phyloP scores from a whole-genome alignment of 345 rosid species.

The Ceriops decandra region DNA sequence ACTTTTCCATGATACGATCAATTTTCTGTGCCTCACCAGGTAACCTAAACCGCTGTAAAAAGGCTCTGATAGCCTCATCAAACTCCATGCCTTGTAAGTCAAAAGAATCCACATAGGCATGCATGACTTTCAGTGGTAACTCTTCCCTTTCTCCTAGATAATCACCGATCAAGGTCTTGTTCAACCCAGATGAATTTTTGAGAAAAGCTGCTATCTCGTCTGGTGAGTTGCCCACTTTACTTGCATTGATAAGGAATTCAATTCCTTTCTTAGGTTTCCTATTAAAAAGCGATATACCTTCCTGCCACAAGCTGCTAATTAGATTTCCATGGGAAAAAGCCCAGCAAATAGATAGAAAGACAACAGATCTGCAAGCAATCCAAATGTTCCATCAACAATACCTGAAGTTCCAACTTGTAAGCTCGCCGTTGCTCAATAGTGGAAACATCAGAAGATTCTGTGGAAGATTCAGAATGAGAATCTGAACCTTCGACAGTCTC shows the following conservation, averaged over 20 bases:
- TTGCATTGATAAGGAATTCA: constrained; percentile 91
- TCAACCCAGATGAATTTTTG: constrained; percentile 81
- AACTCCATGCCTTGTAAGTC: constrained; percentile 86
- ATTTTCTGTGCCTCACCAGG: constrained; percentile 99
- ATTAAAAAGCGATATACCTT: constrained; percentile 98
- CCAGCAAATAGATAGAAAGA: constrained; percentile 9
- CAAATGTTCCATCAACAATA: constrained; percentile 19
- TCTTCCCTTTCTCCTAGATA: constrained; percentile 99
- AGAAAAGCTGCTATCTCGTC: constrained; percentile 96
- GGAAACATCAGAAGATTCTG: constrained; percentile 79
- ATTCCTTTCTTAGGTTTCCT: constrained; percentile 95
- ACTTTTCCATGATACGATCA: constrained; percentile 98
- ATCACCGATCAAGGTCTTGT: constrained; percentile 89
- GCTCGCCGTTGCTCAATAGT: constrained; percentile 98
- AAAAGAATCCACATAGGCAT: constrained; percentile 93
- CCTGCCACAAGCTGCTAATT: constrained; percentile 73
- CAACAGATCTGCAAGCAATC: constrained; percentile 5
- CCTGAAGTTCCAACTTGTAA: constrained; percentile 99
- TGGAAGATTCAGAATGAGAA: constrained; percentile 76
- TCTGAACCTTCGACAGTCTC: constrained; percentile 80
- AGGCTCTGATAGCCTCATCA: constrained; percentile 90
- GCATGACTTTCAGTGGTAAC: constrained; percentile 91
- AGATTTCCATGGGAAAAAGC: constrained; percentile 27
- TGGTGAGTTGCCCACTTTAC: constrained; percentile 84
- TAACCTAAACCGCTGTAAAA: constrained; percentile 86